Evolutionary conservation across 441 rosid genomes (phyloP).

Genomic region (Corymbia citriodora): DNA sequence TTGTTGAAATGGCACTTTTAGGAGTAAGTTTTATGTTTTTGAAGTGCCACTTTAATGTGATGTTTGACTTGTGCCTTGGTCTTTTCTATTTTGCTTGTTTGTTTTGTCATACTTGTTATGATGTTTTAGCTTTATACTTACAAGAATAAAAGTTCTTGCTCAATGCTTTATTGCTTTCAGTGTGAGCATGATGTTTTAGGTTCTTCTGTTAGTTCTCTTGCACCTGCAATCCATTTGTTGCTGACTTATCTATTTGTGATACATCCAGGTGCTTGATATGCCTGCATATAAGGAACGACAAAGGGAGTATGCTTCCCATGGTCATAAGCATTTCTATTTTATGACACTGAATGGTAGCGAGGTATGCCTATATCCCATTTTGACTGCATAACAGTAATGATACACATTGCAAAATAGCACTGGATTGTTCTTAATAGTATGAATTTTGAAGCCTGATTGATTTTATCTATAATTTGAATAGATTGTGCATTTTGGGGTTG

Average conservation of each 20-base stretch:
- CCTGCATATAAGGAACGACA: conserved; percentile 77
- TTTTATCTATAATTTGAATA: neutral
- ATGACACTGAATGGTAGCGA: conserved; percentile 97
- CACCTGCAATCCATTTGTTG: neutral
- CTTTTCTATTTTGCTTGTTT: neutral
- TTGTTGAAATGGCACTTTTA: neutral
- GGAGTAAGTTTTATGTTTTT: neutral
- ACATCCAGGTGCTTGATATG: conserved; percentile 89
- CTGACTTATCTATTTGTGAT: neutral
- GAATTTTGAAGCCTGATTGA: neutral
- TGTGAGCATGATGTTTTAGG: neutral
- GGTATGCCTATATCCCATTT: conserved; percentile 36
- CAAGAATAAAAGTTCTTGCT: neutral
- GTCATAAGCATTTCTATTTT: conserved; percentile 99
- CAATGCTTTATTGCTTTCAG: neutral
- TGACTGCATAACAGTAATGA: neutral
- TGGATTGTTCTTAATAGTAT: neutral
- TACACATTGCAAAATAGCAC: neutral
- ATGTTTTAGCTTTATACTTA: neutral
- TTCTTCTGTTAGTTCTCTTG: neutral
- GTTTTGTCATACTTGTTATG: neutral
- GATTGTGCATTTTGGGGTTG: neutral
- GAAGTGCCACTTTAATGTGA: neutral
- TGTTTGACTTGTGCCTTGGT: neutral
- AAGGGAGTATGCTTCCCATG: conserved; percentile 80